Conservation (phyloP, 2,329 filamentous ascomycete species). For the Kalmusia sp. region DNA sequence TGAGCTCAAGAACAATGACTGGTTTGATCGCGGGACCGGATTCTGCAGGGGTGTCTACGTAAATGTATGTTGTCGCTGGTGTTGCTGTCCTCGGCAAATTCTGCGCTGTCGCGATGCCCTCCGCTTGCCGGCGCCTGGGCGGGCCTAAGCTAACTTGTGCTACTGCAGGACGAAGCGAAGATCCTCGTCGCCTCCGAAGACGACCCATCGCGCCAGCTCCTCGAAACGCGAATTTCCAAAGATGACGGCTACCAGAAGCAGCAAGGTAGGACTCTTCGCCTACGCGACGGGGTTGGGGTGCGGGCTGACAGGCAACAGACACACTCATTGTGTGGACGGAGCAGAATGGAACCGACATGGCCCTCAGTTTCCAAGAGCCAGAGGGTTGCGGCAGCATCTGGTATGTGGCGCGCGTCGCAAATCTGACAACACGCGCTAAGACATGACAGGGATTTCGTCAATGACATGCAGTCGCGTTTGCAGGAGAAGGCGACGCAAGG, state of each 20-base stretch:
- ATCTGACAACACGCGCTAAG: slow-evolving; percentile 21
- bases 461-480: slow-evolving; percentile 80
- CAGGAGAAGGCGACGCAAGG: slow-evolving; percentile 65
- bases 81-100: slow-evolving; percentile 1
- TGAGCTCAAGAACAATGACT: slow-evolving; percentile 97
- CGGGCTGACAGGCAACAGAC: slow-evolving; percentile 62
- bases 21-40: slow-evolving; percentile 96
- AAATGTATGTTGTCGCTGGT: slow-evolving; percentile 63
- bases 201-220: slow-evolving; percentile 78
- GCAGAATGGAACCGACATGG: slow-evolving; percentile 91
- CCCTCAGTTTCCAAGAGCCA: slow-evolving; percentile 95
- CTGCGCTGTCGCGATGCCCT: slow-evolving; percentile 22
- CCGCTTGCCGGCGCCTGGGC: slow-evolving; percentile 10
- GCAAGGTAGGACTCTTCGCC: slow-evolving; percentile 69
- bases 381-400: slow-evolving; percentile 94
- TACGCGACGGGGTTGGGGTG: neutral
- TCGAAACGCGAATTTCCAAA: slow-evolving; percentile 89
- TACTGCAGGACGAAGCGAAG: slow-evolving; percentile 77
- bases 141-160: slow-evolving; percentile 50
- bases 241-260: slow-evolving; percentile 99
- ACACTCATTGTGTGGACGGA: slow-evolving; percentile 99
- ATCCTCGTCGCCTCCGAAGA: slow-evolving; percentile 96
- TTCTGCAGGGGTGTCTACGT: slow-evolving; percentile 84
- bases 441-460: slow-evolving; percentile 83
- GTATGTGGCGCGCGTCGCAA: slow-evolving; percentile 57